phyloP scores from a whole-genome alignment of 441 rosid species.

The Corymbia calophylla region DNA sequence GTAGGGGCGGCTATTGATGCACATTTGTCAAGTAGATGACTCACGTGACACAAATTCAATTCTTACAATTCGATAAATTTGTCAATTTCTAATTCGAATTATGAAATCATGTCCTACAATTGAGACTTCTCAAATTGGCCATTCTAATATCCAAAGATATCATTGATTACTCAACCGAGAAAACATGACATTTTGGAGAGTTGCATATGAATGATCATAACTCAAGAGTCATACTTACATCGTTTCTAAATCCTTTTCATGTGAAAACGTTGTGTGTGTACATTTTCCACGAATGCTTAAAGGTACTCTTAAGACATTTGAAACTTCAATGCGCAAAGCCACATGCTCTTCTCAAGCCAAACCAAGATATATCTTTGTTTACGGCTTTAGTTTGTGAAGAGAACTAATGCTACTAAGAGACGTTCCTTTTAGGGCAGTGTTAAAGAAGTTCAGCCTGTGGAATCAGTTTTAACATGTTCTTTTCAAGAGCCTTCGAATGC shows the following conservation, averaged over 20 bases:
- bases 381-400: no score
- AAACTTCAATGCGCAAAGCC: no score
- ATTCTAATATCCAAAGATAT: background rate
- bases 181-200: background rate
- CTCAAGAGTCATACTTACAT: background rate
- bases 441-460: background rate
- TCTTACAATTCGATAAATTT: background rate
- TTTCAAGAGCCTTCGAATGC: background rate
- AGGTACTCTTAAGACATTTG: no score
- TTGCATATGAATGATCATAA: background rate
- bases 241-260: no score
- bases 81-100: background rate
- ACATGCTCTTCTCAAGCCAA: no score
- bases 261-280: no score
- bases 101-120: background rate
- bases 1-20: background rate
- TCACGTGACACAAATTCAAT: background rate
- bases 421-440: background rate
- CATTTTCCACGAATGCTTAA: no score
- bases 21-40: background rate
- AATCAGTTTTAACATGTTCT: background rate
- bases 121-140: background rate
- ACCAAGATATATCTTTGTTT: no score
- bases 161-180: background rate
- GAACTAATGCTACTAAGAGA: background rate